phyloP scores from a whole-genome alignment of 345 rosid genomes.

The Salix dunnii region DNA sequence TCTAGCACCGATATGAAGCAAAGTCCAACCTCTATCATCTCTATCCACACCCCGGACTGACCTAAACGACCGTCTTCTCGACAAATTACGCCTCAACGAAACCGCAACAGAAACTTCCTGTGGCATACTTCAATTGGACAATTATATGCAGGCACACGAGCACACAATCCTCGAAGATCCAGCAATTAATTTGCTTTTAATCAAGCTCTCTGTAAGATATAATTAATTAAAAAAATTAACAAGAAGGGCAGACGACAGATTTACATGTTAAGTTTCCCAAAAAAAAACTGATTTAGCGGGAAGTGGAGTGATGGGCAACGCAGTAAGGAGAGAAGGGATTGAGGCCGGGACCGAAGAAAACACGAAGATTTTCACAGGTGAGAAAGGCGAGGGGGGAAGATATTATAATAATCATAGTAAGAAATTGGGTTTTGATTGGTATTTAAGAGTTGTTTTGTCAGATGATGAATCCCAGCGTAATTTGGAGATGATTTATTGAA shows the following conservation, averaged over 20 bases:
- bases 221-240: neutral
- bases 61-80: slow-evolving; percentile 53
- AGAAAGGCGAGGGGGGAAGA: slow-evolving; percentile 41
- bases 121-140: slow-evolving; percentile 35
- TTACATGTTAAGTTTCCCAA: neutral
- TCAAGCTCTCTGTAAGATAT: neutral
- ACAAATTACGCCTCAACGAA: slow-evolving; percentile 49
- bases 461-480: neutral
- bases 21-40: slow-evolving; percentile 94
- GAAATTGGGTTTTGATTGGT: neutral
- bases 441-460: neutral
- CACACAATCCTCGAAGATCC: neutral
- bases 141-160: neutral
- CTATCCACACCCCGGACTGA: slow-evolving; percentile 41
- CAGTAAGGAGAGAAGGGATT: slow-evolving; percentile 91
- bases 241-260: neutral
- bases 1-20: slow-evolving; percentile 75
- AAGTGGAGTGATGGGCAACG: slow-evolving; percentile 73
- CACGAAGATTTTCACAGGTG: slow-evolving; percentile 59
- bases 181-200: neutral
- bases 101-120: slow-evolving; percentile 33
- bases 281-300: slow-evolving; percentile 37
- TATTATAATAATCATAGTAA: slow-evolving; percentile 52
- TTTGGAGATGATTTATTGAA: neutral
- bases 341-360: slow-evolving; percentile 82